Evolutionary conservation across 176 grass and related monocot genomes (phyloP).

Genomic region (Otatea glauca): DNA sequence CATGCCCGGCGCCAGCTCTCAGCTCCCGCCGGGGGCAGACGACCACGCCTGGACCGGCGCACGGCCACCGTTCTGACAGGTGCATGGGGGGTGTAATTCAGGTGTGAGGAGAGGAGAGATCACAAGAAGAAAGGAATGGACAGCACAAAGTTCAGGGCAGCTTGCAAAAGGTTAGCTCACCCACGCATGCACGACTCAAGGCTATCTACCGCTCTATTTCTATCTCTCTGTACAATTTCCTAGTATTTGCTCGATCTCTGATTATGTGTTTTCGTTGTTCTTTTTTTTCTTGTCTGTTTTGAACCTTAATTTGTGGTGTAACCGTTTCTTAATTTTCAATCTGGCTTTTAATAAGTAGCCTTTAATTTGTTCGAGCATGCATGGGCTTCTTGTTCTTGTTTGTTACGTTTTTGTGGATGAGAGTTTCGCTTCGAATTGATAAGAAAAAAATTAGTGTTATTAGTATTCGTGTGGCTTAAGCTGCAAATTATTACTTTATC

Average conservation of each 20-base stretch:
- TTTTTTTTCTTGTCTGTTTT: conserved; percentile 42
- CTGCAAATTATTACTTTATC: conserved; percentile 68
- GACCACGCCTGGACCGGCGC: conserved; percentile 59
- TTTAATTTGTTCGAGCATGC: conserved; percentile 39
- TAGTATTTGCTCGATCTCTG: conserved; percentile 52
- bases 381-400: conserved; percentile 44
- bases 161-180: conserved; percentile 82
- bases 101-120: conserved; percentile 36
- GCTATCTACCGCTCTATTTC: conserved; percentile 56
- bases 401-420: conserved; percentile 32
- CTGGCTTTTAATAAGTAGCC: conserved; percentile 41
- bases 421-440: conserved; percentile 47
- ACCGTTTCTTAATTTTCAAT: conserved; percentile 55
- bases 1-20: conserved; percentile 57
- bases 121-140: conserved; percentile 48
- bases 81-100: conserved; percentile 35
- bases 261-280: conserved; percentile 48
- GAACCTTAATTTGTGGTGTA: conserved; percentile 56
- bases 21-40: conserved; percentile 67
- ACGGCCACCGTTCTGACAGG: conserved; percentile 71
- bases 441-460: conserved; percentile 38
- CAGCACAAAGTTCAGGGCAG: conserved; percentile 36
- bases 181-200: conserved; percentile 41
- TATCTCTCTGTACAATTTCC: conserved; percentile 64
- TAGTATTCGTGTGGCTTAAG: conserved; percentile 52